Percentiles rank a stretch among this genome's conserved stretches.
phyloP scores from a whole-genome alignment of 2,329 filamentous ascomycete genomes.

The Ramularia endophylla region DNA sequence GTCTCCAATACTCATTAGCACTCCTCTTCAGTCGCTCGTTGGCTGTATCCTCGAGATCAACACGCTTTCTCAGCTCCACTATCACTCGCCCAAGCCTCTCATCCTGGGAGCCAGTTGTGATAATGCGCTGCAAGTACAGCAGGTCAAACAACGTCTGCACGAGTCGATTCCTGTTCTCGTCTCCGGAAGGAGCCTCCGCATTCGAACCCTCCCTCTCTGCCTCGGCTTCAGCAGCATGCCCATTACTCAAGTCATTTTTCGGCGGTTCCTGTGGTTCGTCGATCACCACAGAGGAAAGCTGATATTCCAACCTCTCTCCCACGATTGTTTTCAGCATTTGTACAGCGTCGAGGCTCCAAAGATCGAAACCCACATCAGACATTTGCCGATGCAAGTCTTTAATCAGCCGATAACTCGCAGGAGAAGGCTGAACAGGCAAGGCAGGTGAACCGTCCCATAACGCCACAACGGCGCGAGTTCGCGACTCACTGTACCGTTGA shows the following conservation, averaged over 20 bases:
- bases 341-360: conserved; percentile 73
- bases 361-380: conserved; percentile 63
- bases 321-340: conserved; percentile 56
- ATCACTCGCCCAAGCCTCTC: conserved; percentile 8
- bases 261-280: conserved; percentile 11
- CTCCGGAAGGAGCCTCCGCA: conserved; percentile 2
- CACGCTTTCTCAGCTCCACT: conserved; percentile 39
- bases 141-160: conserved; percentile 41
- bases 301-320: conserved; percentile 44
- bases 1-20: conserved; percentile 74
- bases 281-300: conserved; percentile 29
- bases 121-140: conserved; percentile 34
- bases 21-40: conserved; percentile 54
- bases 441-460: conserved; percentile 77
- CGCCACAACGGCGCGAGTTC: conserved; percentile 44
- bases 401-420: conserved; percentile 66
- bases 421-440: conserved; percentile 73
- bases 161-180: conserved; percentile 11
- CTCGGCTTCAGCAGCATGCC: conserved; percentile 11
- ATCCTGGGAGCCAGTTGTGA: conserved; percentile 3
- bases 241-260: conserved; percentile 11
- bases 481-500: not conserved
- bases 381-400: conserved; percentile 60
- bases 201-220: conserved; percentile 9
- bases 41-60: conserved; percentile 46